These are phyloP conservation scores for Monilinia fructicola DNA, from an alignment of 2,329 filamentous ascomycete species.

Conservation along the genomic window DNA sequence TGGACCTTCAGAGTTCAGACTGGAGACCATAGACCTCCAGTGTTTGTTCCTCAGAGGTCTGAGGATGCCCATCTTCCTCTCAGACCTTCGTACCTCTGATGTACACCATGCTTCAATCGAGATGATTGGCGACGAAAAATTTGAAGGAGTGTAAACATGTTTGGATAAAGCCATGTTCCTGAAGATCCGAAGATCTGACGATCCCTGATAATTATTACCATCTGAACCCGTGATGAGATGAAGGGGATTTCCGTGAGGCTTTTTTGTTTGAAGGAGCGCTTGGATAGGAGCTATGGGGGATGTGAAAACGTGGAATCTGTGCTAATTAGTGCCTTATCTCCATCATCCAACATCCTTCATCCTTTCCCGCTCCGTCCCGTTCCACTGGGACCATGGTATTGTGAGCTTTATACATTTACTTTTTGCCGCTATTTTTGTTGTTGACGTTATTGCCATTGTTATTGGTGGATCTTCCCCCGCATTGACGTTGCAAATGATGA, in stretches of 20 bases:
- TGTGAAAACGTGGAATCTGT: background rate
- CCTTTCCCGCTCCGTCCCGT: no score
- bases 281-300: background rate
- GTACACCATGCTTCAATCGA: background rate
- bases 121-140: no score
- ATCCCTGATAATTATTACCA: background rate
- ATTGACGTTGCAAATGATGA: background rate
- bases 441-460: no score
- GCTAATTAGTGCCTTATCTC: no score
- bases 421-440: background rate
- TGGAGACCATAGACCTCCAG: no score
- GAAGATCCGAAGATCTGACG: background rate
- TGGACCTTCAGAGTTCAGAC: no score
- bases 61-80: background rate
- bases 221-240: background rate
- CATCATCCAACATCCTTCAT: no score
- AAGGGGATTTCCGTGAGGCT: background rate
- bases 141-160: no score
- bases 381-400: background rate
- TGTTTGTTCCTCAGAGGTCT: background rate
- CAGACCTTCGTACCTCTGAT: background rate
- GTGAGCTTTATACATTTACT: no score
- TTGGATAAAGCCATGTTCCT: no score
- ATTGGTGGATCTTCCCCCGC: no score
- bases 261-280: constrained; percentile 1